These are phyloP conservation scores for Hypoxylon rubiginosum DNA, from an alignment of 2,329 filamentous ascomycete species.

Conservation along the genomic window DNA sequence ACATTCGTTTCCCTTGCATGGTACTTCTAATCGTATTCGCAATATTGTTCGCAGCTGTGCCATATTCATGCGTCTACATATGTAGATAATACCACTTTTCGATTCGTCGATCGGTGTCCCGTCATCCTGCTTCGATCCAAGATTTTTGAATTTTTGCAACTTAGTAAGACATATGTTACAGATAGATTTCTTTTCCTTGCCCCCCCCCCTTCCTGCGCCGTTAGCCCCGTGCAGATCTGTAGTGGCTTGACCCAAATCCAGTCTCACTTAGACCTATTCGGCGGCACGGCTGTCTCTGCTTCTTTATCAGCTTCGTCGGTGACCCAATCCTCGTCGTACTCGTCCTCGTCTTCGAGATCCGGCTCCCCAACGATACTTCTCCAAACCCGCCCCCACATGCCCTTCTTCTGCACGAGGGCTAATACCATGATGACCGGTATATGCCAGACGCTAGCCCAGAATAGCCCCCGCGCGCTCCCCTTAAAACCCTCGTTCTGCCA, in stretches of 20 bases:
- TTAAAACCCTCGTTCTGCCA: slow-evolving; percentile 82
- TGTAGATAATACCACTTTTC: slow-evolving; percentile 1
- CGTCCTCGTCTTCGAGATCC: slow-evolving; percentile 72
- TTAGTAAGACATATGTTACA: slow-evolving; percentile 37
- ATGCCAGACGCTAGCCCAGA: slow-evolving; percentile 99
- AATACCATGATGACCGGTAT: slow-evolving; percentile 89
- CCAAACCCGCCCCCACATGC: slow-evolving; percentile 88
- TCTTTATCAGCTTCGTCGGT: slow-evolving; percentile 31
- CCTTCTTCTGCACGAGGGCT: slow-evolving; percentile 93
- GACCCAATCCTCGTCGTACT: slow-evolving; percentile 65
- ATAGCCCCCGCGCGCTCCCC: slow-evolving; percentile 85
- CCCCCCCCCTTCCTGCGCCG: not conserved
- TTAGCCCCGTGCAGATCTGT: slow-evolving; percentile 16
- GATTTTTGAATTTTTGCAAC: slow-evolving; percentile 16
- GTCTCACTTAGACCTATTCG: slow-evolving; percentile 29
- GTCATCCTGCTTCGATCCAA: slow-evolving; percentile 1
- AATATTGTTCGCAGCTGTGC: not conserved
- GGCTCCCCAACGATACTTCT: slow-evolving; percentile 72
- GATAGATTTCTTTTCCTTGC: slow-evolving; percentile 7
- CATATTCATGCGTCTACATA: not conserved
- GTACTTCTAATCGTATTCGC: not conserved
- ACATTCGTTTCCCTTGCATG: slow-evolving; percentile 23
- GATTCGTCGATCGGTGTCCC: not conserved
- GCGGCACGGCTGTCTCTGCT: slow-evolving; percentile 7
- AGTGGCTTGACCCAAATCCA: slow-evolving; percentile 6